Percentiles rank a stretch among this genome's conserved stretches.
Conservation (phyloP, 2,329 filamentous ascomycete species). For the Hypomyces perniciosus region DNA sequence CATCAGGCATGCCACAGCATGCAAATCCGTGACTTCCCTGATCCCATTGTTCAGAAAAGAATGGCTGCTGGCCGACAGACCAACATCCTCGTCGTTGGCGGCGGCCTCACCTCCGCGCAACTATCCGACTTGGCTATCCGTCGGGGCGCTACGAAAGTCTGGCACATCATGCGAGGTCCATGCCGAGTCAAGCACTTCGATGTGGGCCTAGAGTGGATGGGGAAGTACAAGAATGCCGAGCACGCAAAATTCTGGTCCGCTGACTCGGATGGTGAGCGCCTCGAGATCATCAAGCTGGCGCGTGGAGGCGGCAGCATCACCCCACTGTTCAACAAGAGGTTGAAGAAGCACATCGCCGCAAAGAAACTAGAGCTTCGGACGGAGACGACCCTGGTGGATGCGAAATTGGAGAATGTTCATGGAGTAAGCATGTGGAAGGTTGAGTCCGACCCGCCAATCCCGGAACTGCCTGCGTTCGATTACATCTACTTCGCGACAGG, state of each 20-base stretch:
- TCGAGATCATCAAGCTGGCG: slow-evolving; percentile 59
- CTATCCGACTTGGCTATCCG: slow-evolving; percentile 61
- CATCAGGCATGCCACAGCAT: slow-evolving; percentile 57
- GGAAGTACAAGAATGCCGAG: slow-evolving; percentile 72
- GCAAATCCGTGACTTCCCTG: slow-evolving; percentile 54
- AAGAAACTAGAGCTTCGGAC: slow-evolving; percentile 51
- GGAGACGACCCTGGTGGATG: slow-evolving; percentile 48
- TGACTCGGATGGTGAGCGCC: slow-evolving; percentile 62
- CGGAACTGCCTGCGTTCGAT: slow-evolving; percentile 50
- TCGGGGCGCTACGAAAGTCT: slow-evolving; percentile 60
- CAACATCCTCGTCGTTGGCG: slow-evolving; percentile 65
- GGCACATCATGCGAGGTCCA: slow-evolving; percentile 59
- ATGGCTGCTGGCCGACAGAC: slow-evolving; percentile 45
- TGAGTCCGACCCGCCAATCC: slow-evolving; percentile 46
- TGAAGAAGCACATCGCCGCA: slow-evolving; percentile 52
- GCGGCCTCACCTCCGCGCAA: slow-evolving; percentile 71
- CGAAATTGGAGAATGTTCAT: slow-evolving; percentile 43
- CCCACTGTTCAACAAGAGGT: slow-evolving; percentile 58
- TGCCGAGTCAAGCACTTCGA: slow-evolving; percentile 69
- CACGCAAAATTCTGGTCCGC: slow-evolving; percentile 74
- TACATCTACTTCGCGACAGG: slow-evolving; percentile 75
- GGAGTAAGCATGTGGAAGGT: slow-evolving; percentile 33
- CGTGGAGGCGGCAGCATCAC: slow-evolving; percentile 73
- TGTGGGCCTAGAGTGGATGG: slow-evolving; percentile 70
- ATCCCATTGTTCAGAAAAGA: slow-evolving; percentile 43